phyloP scores from a whole-genome alignment of 345 rosid species.

The Draba incana region DNA sequence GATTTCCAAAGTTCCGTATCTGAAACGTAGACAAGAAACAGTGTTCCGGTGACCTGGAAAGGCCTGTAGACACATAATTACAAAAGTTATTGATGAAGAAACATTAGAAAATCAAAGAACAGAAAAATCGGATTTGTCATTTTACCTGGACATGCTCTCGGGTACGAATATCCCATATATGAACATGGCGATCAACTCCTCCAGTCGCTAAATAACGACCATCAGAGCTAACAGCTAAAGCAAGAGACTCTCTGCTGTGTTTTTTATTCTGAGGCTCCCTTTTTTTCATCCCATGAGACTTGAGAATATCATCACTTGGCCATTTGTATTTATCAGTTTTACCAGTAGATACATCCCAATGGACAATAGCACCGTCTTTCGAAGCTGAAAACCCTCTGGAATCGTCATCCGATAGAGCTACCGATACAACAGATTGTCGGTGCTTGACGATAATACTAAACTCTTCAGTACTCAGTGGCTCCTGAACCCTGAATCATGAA shows the following conservation, averaged over 20 bases:
- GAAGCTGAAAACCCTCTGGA: constrained; percentile 86
- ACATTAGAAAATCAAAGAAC: constrained; percentile 3
- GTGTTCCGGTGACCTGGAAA: constrained; percentile 92
- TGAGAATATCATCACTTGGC: constrained; percentile 74
- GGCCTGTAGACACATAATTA: constrained; percentile 59
- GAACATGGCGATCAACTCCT: constrained; percentile 94
- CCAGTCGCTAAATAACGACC: constrained; percentile 95
- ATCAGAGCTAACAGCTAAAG: constrained; percentile 89
- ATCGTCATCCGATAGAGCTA: constrained; percentile 89
- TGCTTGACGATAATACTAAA: constrained; percentile 71
- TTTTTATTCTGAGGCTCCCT: constrained; percentile 70
- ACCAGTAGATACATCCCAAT: constrained; percentile 86
- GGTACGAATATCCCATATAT: constrained; percentile 92
- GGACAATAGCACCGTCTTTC: constrained; percentile 80
- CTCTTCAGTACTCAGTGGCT: constrained; percentile 54
- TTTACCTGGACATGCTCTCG: constrained; percentile 81
- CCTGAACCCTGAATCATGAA: constrained; percentile 61
- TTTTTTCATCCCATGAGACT: constrained; percentile 72
- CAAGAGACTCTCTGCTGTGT: constrained; percentile 74
- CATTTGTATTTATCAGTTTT: constrained; percentile 68
- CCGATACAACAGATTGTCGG: constrained; percentile 71
- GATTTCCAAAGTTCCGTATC: constrained; percentile 83
- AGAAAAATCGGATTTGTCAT: background rate
- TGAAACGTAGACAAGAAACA: constrained; percentile 83
- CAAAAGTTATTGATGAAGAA: constrained; percentile 2